Conservation (phyloP, 768 basidiomycete genomes). For the Leucocoprinus sp. region DNA sequence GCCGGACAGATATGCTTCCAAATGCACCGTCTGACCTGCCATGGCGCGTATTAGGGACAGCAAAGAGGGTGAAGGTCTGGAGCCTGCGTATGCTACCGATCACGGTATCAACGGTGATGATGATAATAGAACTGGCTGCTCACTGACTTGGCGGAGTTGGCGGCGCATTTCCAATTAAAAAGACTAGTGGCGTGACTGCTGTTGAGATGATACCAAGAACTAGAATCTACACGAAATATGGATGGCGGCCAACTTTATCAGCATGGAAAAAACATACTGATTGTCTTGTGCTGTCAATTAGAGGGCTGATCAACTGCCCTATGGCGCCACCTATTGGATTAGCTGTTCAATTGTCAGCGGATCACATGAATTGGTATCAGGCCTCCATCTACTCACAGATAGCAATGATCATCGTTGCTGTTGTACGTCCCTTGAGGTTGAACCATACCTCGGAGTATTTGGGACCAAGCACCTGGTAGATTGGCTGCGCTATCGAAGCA, state of each 20-base stretch:
- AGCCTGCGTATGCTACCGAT: constrained; percentile 53
- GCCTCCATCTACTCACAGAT: constrained; percentile 31
- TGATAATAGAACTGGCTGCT: constrained; percentile 14
- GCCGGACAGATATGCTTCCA: constrained; percentile 47
- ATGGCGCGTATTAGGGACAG: constrained; percentile 46
- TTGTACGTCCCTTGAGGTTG: constrained; percentile 64
- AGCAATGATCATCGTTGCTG: constrained; percentile 58
- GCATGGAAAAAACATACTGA: constrained; percentile 39
- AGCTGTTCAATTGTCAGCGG: too few relatives aligned
- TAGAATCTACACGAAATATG: constrained; percentile 40
- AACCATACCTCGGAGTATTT: constrained; percentile 84
- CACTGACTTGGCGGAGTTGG: constrained; percentile 84
- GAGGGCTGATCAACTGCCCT: constrained; percentile 65
- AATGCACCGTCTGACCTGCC: constrained; percentile 32
- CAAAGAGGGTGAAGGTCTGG: constrained; percentile 48
- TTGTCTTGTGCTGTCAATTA: constrained; percentile 41
- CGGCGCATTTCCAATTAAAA: constrained; percentile 54
- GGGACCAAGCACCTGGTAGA: constrained; percentile 72
- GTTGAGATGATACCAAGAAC: constrained; percentile 67
- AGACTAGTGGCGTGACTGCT: constrained; percentile 45
- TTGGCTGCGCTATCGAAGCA: constrained; percentile 56
- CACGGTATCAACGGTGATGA: constrained; percentile 10
- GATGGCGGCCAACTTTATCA: background rate
- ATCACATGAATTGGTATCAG: background rate
- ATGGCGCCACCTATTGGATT: constrained; percentile 71